phyloP scores from a whole-genome alignment of 140 eudicot species.

The Stevia rebaudiana region DNA sequence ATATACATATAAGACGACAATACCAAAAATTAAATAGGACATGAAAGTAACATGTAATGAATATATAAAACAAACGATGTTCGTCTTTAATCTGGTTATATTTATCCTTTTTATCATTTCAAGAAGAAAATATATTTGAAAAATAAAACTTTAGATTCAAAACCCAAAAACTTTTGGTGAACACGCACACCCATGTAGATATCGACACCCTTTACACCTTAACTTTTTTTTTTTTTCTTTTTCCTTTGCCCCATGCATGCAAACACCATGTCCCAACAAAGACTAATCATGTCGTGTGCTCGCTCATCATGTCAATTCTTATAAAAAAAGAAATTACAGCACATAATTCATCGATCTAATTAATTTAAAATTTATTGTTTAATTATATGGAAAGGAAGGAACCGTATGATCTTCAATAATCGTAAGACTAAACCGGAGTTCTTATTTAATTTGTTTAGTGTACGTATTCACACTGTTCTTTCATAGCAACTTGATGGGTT shows the following conservation, averaged over 20 bases:
- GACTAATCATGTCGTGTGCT: not conserved
- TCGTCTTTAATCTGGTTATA: not conserved
- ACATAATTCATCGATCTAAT: no score
- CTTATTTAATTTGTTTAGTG: no score
- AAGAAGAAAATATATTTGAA: not conserved
- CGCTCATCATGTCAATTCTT: no score
- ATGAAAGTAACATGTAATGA: not conserved
- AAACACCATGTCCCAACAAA: constrained; percentile 16
- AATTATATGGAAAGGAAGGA: no score
- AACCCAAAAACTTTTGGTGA: constrained; percentile 29
- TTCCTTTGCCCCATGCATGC: constrained; percentile 26
- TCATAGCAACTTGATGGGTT: no score
- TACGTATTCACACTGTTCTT: no score
- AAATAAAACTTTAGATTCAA: constrained; percentile 8
- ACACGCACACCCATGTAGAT: constrained; percentile 41
- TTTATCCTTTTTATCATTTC: constrained; percentile 8
- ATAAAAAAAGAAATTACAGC: no score
- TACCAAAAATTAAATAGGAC: not conserved
- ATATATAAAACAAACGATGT: not conserved
- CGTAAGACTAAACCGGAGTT: no score
- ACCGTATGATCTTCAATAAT: no score
- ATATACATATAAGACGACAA: not conserved
- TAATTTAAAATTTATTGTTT: no score
- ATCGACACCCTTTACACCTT: constrained; percentile 6
- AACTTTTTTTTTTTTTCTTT: constrained; percentile 22